Conservation (phyloP, 2,329 filamentous ascomycete species). For the Cadophora sp. region DNA sequence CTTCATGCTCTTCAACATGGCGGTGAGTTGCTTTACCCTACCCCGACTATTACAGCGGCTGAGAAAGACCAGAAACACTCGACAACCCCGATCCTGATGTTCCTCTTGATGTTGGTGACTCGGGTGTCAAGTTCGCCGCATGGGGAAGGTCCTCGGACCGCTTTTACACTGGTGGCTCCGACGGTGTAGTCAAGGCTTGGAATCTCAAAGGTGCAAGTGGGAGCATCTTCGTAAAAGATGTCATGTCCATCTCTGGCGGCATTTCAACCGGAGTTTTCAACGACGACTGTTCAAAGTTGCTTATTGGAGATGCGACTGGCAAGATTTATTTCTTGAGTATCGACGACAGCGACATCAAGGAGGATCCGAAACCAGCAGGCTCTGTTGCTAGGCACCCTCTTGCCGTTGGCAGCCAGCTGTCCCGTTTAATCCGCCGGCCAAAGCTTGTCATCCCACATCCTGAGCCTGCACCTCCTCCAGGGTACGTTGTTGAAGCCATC, state of each 20-base stretch:
- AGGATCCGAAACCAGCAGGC: slow-evolving; percentile 1
- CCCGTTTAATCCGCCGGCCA: slow-evolving; percentile 44
- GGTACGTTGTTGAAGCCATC: slow-evolving; percentile 3
- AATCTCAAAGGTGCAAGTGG: slow-evolving; percentile 56
- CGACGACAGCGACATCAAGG: slow-evolving; percentile 50
- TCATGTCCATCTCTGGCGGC: slow-evolving; percentile 61
- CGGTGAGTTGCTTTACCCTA: slow-evolving; percentile 38
- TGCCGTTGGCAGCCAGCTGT: slow-evolving; percentile 12
- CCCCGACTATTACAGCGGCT: slow-evolving; percentile 19
- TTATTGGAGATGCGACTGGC: slow-evolving; percentile 67
- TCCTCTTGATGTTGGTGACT: slow-evolving; percentile 59
- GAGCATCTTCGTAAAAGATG: slow-evolving; percentile 56
- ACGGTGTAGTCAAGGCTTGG: slow-evolving; percentile 69
- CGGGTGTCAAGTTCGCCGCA: slow-evolving; percentile 67
- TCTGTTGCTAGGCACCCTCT: not conserved
- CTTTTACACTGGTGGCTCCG: slow-evolving; percentile 69
- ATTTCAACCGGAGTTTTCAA: slow-evolving; percentile 66
- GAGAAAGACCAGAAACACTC: slow-evolving; percentile 38
- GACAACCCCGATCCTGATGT: slow-evolving; percentile 42
- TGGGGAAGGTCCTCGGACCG: slow-evolving; percentile 64
- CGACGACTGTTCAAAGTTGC: slow-evolving; percentile 59
- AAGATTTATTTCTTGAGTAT: slow-evolving; percentile 62
- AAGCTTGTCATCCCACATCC: slow-evolving; percentile 57
- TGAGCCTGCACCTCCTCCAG: slow-evolving; percentile 54
- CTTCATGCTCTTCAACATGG: slow-evolving; percentile 64